These are phyloP conservation scores for Cydonia oblonga DNA, from an alignment of 331 rosid species.

Conservation along the genomic window DNA sequence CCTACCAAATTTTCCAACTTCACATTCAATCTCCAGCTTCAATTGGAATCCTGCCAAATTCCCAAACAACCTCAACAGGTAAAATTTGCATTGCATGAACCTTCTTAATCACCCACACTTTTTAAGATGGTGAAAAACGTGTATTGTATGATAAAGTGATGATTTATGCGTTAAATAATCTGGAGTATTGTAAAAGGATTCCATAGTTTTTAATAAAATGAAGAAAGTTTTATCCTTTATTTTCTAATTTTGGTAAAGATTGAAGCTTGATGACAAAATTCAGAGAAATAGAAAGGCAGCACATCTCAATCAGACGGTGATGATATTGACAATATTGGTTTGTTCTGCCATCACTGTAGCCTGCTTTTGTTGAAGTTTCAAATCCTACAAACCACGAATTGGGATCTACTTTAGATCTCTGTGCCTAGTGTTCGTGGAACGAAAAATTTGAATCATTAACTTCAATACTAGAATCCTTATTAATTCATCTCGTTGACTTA, in stretches of 20 bases:
- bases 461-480: no score
- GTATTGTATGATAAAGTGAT: background rate
- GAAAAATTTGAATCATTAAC: no score
- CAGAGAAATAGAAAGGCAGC: constrained; percentile 1
- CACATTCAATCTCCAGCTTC: background rate
- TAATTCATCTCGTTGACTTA: accelerated
- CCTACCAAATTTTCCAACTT: background rate
- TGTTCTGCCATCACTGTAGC: constrained; percentile 54
- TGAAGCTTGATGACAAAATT: background rate
- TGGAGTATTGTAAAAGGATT: background rate
- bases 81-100: background rate
- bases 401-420: no score
- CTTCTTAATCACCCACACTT: background rate
- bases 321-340: constrained; percentile 1
- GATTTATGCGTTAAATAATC: background rate
- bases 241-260: background rate
- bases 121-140: background rate
- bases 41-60: background rate
- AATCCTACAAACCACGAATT: constrained; percentile 8
- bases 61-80: background rate
- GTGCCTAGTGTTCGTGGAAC: no score
- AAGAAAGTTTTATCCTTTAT: no score
- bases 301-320: constrained; percentile 6
- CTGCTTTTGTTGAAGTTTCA: constrained; percentile 24
- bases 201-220: no score